These are phyloP conservation scores for Verticillium isaacii DNA, from an alignment of 2,329 filamentous ascomycete genomes.

Conservation along the genomic window DNA sequence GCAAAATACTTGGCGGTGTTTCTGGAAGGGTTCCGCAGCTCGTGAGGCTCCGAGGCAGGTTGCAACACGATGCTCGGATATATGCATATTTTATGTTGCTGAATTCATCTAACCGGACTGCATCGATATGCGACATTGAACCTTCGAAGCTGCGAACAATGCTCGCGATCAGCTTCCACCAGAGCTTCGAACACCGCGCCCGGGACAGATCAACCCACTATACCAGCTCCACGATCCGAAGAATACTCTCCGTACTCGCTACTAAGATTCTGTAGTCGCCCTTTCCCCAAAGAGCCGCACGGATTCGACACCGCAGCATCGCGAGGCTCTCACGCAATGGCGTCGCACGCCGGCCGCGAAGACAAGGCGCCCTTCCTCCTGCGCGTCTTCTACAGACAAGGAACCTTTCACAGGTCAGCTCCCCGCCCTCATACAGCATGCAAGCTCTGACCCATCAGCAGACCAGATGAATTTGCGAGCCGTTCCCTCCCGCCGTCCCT, in stretches of 20 bases:
- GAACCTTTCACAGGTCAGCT: conserved; percentile 64
- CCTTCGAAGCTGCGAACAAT: neutral
- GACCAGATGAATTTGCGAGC: conserved; percentile 65
- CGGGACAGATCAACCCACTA: neutral
- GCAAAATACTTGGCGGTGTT: neutral
- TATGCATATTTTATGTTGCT: neutral
- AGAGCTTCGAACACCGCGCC: neutral
- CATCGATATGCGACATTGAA: neutral
- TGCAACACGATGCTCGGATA: neutral
- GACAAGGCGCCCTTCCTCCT: conserved; percentile 76
- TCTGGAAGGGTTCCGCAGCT: neutral
- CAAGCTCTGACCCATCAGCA: conserved; percentile 26
- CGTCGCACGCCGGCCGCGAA: conserved; percentile 49
- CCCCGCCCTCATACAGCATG: neutral
- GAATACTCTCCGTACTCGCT: neutral
- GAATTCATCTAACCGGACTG: neutral
- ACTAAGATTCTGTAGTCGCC: neutral
- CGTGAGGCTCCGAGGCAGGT: neutral
- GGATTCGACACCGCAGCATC: neutral
- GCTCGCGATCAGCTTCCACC: neutral
- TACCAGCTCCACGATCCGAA: neutral
- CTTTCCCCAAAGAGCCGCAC: neutral
- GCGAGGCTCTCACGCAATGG: neutral
- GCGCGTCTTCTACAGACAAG: conserved; percentile 76
- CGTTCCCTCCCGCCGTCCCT: conserved; percentile 59